These are phyloP conservation scores for Dendrocalamus latiflorus DNA, from an alignment of 202 grass and related monocot species.

Conservation along the genomic window DNA sequence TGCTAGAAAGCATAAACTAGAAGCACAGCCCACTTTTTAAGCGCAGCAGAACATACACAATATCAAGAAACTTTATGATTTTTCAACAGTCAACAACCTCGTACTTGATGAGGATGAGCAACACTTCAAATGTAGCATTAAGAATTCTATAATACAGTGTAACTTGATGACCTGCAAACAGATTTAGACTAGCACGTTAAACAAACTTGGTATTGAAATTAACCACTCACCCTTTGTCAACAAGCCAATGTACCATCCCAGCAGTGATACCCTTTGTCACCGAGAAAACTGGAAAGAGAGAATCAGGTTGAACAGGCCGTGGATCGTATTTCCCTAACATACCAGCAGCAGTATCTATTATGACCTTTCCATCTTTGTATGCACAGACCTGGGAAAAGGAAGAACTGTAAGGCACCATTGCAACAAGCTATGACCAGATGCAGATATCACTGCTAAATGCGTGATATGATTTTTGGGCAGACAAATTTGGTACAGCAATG, in stretches of 20 bases:
- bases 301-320: slow-evolving; percentile 85
- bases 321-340: slow-evolving; percentile 88
- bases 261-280: slow-evolving; percentile 95
- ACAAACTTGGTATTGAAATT: not conserved
- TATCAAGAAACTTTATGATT: not conserved
- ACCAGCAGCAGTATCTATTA: slow-evolving; percentile 96
- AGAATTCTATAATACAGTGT: not conserved
- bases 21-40: not conserved
- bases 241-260: slow-evolving; percentile 90
- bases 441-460: not conserved
- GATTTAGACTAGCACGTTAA: slow-evolving; percentile 20
- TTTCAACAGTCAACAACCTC: not conserved
- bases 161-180: not conserved
- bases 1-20: slow-evolving; percentile 3
- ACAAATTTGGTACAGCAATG: not conserved
- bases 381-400: slow-evolving; percentile 65
- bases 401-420: slow-evolving; percentile 12
- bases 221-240: slow-evolving; percentile 67
- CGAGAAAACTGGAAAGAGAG: slow-evolving; percentile 96
- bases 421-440: not conserved
- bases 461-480: not conserved
- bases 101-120: too few relatives aligned
- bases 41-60: not conserved
- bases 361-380: slow-evolving; percentile 96
- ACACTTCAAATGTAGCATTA: not conserved